Evolutionary conservation across 2,329 filamentous ascomycete species (phyloP).

Genomic region (Paradendryphiella salina): DNA sequence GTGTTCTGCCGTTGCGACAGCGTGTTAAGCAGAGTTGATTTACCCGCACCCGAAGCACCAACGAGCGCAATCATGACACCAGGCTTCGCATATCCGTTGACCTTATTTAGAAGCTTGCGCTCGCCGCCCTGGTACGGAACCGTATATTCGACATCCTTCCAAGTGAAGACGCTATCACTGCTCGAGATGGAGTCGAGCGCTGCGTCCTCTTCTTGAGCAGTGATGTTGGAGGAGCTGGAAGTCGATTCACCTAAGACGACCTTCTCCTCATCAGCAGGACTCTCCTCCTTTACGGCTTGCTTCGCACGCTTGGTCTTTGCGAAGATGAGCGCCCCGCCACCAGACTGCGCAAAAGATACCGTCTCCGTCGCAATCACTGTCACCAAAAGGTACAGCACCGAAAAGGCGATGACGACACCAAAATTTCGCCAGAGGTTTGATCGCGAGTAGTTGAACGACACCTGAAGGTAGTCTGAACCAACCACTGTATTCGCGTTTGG

Average conservation of each 20-base stretch:
- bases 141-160: conserved; percentile 61
- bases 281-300: conserved; percentile 54
- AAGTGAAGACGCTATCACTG: conserved; percentile 46
- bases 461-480: conserved; percentile 59
- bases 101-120: conserved; percentile 66
- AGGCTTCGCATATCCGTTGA: conserved; percentile 78
- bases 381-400: conserved; percentile 71
- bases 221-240: conserved; percentile 26
- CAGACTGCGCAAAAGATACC: conserved; percentile 63
- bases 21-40: conserved; percentile 80
- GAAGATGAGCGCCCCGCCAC: conserved; percentile 71
- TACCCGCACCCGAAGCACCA: conserved; percentile 79
- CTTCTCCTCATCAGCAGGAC: conserved; percentile 62
- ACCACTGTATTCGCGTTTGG: conserved; percentile 56
- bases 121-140: conserved; percentile 69
- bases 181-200: conserved; percentile 43
- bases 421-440: conserved; percentile 72
- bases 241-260: conserved; percentile 35
- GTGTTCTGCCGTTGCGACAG: conserved; percentile 71
- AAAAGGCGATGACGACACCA: conserved; percentile 75
- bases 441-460: conserved; percentile 61
- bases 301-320: conserved; percentile 68
- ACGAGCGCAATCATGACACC: conserved; percentile 79
- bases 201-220: conserved; percentile 34
- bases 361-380: conserved; percentile 72